phyloP scores from a whole-genome alignment of 2,329 filamentous ascomycete genomes.

The Cercospora sojina region DNA sequence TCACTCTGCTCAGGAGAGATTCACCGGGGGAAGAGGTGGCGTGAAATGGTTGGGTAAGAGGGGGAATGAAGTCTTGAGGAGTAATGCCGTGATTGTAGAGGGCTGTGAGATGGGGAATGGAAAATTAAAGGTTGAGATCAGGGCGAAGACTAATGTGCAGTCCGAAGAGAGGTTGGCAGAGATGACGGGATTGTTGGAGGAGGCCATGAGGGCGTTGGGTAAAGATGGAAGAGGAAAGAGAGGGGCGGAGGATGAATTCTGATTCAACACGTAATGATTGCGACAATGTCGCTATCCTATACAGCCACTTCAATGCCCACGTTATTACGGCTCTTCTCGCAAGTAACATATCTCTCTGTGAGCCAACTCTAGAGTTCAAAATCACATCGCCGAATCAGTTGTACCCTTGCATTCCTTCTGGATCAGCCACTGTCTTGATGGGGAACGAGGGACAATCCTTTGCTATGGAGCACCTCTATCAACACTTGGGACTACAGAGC shows the following conservation, averaged over 20 bases:
- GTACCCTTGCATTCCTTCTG: no score
- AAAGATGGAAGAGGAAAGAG: conserved; percentile 5
- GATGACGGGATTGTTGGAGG: neutral
- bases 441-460: no score
- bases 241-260: neutral
- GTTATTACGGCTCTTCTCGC: neutral
- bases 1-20: neutral
- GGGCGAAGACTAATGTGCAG: conserved; percentile 5
- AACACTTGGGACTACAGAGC: neutral
- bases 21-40: neutral
- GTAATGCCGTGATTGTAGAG: conserved; percentile 5
- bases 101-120: neutral
- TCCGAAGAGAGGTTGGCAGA: neutral
- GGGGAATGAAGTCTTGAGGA: neutral
- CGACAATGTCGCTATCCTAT: neutral
- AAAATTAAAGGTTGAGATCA: neutral
- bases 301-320: no score
- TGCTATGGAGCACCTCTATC: neutral
- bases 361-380: no score
- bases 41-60: conserved; percentile 1
- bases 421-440: no score
- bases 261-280: neutral
- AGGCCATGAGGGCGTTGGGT: neutral
- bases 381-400: no score
- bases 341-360: no score